Evolutionary conservation across 257 asterid genomes (phyloP).

Genomic region (Solanum gracilifrons): DNA sequence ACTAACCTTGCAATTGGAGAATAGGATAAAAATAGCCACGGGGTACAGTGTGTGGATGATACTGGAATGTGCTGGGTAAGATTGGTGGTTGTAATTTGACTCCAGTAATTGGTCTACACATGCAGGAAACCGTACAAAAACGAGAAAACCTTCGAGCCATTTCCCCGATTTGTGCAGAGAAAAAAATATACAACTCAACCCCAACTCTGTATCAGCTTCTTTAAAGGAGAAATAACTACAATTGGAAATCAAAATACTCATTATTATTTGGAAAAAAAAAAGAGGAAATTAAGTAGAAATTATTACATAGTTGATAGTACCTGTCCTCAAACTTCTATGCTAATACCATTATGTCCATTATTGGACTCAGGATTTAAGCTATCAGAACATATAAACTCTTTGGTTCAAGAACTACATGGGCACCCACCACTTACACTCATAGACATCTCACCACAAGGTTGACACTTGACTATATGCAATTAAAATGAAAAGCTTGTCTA

Average conservation of each 20-base stretch:
- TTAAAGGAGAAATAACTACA: not conserved
- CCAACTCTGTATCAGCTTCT: not conserved
- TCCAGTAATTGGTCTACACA: not conserved
- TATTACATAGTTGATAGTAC: not conserved
- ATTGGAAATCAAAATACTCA: not conserved
- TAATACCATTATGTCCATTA: not conserved
- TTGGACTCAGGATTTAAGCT: not conserved
- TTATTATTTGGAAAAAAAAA: not conserved
- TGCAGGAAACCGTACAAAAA: not conserved
- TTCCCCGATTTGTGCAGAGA: not conserved
- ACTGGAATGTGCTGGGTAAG: not conserved
- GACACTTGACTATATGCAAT: not conserved
- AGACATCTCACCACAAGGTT: not conserved
- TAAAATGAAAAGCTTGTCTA: not conserved
- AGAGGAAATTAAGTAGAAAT: not conserved
- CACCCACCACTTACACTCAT: not conserved
- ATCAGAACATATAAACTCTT: not conserved
- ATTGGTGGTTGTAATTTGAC: not conserved
- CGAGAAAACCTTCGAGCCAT: not conserved
- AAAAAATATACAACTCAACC: not conserved
- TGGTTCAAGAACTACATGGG: not conserved
- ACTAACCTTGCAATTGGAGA: constrained; percentile 27
- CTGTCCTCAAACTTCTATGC: not conserved
- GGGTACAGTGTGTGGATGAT: not conserved
- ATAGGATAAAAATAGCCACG: constrained; percentile 2